Evolutionary conservation across 192 early-diverging fungal genomes (phyloP).

Genomic region (Entomortierella chlamydospora): DNA sequence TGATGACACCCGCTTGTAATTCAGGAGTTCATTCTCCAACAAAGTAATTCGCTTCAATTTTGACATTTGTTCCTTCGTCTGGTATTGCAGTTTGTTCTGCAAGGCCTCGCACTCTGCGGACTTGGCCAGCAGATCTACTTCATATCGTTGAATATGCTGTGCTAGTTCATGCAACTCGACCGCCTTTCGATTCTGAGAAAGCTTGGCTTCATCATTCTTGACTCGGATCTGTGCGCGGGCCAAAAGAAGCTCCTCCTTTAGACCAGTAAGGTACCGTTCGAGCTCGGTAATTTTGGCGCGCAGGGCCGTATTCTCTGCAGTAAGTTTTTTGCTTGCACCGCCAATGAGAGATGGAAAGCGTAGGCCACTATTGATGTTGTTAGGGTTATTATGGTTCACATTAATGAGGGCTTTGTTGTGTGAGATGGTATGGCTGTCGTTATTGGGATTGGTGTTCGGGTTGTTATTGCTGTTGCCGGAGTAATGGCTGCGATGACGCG

Average conservation of each 20-base stretch:
- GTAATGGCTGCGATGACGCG: neutral
- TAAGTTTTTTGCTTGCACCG: slow-evolving; percentile 16
- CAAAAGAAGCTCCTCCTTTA: slow-evolving; percentile 39
- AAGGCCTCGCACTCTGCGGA: slow-evolving; percentile 30
- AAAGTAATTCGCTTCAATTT: slow-evolving; percentile 38
- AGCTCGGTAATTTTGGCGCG: slow-evolving; percentile 34
- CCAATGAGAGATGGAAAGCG: neutral
- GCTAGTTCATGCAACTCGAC: slow-evolving; percentile 34
- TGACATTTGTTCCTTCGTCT: slow-evolving; percentile 29
- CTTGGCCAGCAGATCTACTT: slow-evolving; percentile 25
- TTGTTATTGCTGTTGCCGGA: neutral
- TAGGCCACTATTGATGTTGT: neutral
- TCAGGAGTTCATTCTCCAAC: slow-evolving; percentile 34
- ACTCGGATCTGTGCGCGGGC: slow-evolving; percentile 25
- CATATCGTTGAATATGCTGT: slow-evolving; percentile 39
- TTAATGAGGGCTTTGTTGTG: neutral
- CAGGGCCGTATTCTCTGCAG: slow-evolving; percentile 20
- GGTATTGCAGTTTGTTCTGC: slow-evolving; percentile 21
- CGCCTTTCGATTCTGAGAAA: slow-evolving; percentile 15
- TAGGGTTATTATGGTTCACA: neutral
- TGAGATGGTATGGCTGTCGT: neutral
- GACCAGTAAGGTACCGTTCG: slow-evolving; percentile 37
- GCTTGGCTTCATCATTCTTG: slow-evolving; percentile 33
- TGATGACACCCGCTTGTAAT: slow-evolving; percentile 30
- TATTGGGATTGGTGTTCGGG: neutral